These are phyloP conservation scores for Helicocarpus griseus DNA, from an alignment of 2,329 filamentous ascomycete species.

Conservation along the genomic window DNA sequence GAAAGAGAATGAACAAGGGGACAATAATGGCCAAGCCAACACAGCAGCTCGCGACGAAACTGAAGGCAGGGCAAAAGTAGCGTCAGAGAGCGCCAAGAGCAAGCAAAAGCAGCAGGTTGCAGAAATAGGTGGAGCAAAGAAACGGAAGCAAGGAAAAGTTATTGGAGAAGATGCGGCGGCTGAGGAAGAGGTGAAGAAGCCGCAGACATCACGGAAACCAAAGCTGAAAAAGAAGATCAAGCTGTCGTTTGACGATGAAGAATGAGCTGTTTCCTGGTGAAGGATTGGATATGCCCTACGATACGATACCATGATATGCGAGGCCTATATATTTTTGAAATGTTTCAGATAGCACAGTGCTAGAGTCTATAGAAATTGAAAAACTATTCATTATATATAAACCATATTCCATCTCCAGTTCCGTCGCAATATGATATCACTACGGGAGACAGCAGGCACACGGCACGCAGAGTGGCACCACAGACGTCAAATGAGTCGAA, in stretches of 20 bases:
- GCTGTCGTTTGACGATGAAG: slow-evolving; percentile 35
- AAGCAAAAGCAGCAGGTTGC: slow-evolving; percentile 33
- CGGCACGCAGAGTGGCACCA: background rate
- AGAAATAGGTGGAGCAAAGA: slow-evolving; percentile 32
- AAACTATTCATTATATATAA: background rate
- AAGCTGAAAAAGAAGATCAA: slow-evolving; percentile 38
- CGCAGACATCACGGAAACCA: slow-evolving; percentile 21
- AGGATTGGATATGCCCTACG: background rate
- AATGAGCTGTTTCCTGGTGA: background rate
- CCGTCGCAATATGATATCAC: background rate
- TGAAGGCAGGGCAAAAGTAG: background rate
- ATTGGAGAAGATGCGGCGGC: slow-evolving; percentile 25
- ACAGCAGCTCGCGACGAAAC: slow-evolving; percentile 8
- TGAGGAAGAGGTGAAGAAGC: slow-evolving; percentile 12
- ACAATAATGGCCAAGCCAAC: slow-evolving; percentile 12
- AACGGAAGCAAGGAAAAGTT: slow-evolving; percentile 34
- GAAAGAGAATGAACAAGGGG: slow-evolving; percentile 9
- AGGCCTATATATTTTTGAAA: background rate
- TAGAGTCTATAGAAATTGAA: background rate
- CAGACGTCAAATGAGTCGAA: background rate
- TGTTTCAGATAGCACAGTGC: background rate
- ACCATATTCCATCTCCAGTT: background rate
- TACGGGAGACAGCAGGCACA: background rate
- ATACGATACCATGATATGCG: background rate
- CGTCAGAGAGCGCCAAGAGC: slow-evolving; percentile 7